Evolutionary conservation across 2,329 filamentous ascomycete species (phyloP).

Genomic region (Tolypocladium nubicola): DNA sequence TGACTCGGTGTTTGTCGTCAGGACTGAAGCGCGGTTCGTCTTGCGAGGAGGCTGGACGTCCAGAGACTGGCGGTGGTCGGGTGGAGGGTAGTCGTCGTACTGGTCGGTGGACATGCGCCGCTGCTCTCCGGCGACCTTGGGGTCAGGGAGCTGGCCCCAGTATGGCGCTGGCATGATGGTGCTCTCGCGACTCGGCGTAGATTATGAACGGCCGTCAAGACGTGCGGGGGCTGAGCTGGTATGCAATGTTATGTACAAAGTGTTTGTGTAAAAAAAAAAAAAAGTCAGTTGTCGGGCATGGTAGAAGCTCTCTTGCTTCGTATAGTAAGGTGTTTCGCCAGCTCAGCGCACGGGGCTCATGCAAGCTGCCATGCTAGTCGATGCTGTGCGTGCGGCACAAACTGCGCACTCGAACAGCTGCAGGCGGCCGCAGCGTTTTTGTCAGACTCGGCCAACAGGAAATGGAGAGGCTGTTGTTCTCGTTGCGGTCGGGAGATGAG

Average conservation of each 20-base stretch:
- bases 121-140: slow-evolving; percentile 29
- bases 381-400: background rate
- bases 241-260: background rate
- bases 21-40: slow-evolving; percentile 41
- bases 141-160: slow-evolving; percentile 47
- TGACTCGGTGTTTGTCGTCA: slow-evolving; percentile 46
- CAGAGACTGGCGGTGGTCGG: slow-evolving; percentile 20
- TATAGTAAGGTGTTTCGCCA: background rate
- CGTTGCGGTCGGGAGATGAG: background rate
- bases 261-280: background rate
- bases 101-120: slow-evolving; percentile 12
- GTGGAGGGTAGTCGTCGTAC: slow-evolving; percentile 15
- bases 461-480: background rate
- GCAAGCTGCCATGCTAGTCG: slow-evolving; percentile 2
- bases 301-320: background rate
- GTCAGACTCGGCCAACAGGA: background rate
- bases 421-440: background rate
- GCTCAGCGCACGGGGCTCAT: slow-evolving; percentile 7
- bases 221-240: background rate
- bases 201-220: background rate
- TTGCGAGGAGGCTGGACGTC: slow-evolving; percentile 30
- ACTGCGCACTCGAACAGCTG: background rate
- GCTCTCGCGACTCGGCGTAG: background rate
- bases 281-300: background rate
- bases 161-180: slow-evolving; percentile 39